Conservation (phyloP, 768 basidiomycete genomes). For the Piloderma croceum region DNA sequence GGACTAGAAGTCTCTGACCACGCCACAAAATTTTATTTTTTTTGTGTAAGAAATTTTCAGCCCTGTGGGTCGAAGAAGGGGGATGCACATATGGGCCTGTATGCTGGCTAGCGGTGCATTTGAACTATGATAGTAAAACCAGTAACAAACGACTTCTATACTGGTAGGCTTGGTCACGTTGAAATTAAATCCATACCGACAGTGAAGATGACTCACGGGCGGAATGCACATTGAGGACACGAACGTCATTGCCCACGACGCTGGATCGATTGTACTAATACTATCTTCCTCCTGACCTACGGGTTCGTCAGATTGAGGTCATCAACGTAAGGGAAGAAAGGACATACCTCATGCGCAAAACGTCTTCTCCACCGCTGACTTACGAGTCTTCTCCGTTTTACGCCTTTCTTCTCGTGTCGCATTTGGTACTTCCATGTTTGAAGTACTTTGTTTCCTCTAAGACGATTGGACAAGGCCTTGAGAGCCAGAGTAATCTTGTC, state of each 20-base stretch:
- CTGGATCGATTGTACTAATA: constrained; percentile 73
- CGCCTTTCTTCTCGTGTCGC: constrained; percentile 81
- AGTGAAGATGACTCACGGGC: constrained; percentile 1
- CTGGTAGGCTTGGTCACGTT: too few species aligned
- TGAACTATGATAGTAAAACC: too few species aligned
- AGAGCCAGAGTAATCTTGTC: constrained; percentile 46
- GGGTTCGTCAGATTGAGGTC: too few species aligned
- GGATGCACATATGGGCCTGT: too few species aligned
- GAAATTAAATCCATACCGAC: too few species aligned
- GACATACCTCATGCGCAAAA: constrained; percentile 71
- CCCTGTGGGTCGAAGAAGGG: too few species aligned
- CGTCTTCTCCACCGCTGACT: constrained; percentile 76
- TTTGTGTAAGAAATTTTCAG: too few species aligned
- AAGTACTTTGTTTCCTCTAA: constrained; percentile 52
- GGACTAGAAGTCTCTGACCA: too few species aligned
- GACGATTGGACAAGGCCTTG: constrained; percentile 41
- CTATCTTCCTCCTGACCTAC: constrained; percentile 82
- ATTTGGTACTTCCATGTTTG: constrained; percentile 42
- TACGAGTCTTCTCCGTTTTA: constrained; percentile 64
- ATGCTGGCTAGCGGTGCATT: too few species aligned
- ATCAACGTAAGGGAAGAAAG: too few species aligned
- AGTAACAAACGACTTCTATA: too few species aligned
- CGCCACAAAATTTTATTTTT: too few species aligned
- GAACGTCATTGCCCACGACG: constrained; percentile 64
- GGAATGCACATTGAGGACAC: constrained; percentile 9